Evolutionary conservation across 2,329 filamentous ascomycete species (phyloP), one percentile per base, ranked within the genome.

Genomic region (Sclerotiophoma versabilis): DNA sequence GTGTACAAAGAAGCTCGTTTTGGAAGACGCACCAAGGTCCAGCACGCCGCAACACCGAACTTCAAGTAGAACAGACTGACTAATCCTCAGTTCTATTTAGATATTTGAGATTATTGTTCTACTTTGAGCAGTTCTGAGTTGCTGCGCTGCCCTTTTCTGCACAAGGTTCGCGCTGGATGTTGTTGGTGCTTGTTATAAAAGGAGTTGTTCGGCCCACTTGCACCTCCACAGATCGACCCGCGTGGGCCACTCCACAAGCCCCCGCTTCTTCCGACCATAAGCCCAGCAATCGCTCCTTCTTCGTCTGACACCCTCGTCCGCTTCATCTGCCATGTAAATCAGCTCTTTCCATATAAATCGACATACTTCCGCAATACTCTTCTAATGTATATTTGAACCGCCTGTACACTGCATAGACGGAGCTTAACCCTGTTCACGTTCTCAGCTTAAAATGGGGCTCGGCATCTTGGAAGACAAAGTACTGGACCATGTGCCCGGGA

Each of bases 401-500:
- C 27, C 23, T 15, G n/a, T 22, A 36, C 22, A 29, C 36, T 38
- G 42, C 33, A 22, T 23, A 45, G 22, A 48, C 43, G 22, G 19
- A 41, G 5, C 6, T 26, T 12, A 22, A 22, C 38, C 36, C 29
- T 38, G 5, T 33, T 32, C 5, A 7, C 32, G 39, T 44, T 22
- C 39, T 27, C 48, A 39, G 45, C 48, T n/a, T 50, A 29, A 64
- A 46, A 90, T 89, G 87, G 86, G 87, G 37, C 81, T 95, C 59
- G 89, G 90, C 45, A 85, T 96, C 54, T 81, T 95, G 54, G 86
- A 93, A 66, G 84, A 89, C 69, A 80, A 80, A 72, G 68, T 80
- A 81, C 66, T n/a, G n/a, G 83, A 85, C 66, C 83, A 90, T 74
- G 90, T 93, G 57, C 91, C 91, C 55, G 79, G 79, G 47, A 81